Evolutionary conservation across 352 stramenopile species (phyloP).

Genomic region (Phytophthora lateralis): DNA sequence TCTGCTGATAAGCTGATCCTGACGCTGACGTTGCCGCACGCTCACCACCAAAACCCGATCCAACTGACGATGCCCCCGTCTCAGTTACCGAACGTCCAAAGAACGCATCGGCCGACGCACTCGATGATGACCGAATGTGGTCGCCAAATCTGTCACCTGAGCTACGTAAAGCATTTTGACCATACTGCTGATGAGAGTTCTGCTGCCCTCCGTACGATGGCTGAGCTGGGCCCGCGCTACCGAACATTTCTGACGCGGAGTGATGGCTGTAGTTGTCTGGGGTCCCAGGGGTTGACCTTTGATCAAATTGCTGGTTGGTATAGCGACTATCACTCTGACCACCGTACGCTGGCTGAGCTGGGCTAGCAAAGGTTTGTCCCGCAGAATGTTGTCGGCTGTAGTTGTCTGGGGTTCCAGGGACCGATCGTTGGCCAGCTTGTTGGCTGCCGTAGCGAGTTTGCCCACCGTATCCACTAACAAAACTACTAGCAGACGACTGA

Average conservation of each 20-base stretch:
- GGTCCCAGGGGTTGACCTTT: slow-evolving; percentile 17
- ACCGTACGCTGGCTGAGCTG: slow-evolving; percentile 12
- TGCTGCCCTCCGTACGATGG: slow-evolving; percentile 16
- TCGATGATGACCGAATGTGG: slow-evolving; percentile 23
- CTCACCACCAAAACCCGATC: slow-evolving; percentile 18
- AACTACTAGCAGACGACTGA: slow-evolving; percentile 34
- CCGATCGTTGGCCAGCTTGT: slow-evolving; percentile 15
- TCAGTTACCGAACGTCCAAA: slow-evolving; percentile 20
- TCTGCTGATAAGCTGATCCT: slow-evolving; percentile 15
- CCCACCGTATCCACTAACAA: slow-evolving; percentile 18
- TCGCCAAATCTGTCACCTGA: slow-evolving; percentile 8
- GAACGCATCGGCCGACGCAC: slow-evolving; percentile 30
- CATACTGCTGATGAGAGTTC: slow-evolving; percentile 10
- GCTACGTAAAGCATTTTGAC: slow-evolving; percentile 2
- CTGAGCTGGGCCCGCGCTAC: slow-evolving; percentile 18
- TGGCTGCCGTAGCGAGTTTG: slow-evolving; percentile 20
- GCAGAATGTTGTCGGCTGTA: slow-evolving; percentile 22
- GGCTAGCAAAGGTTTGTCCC: slow-evolving; percentile 18
- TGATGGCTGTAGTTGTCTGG: slow-evolving; percentile 25
- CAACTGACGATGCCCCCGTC: slow-evolving; percentile 1
- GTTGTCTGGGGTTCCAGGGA: slow-evolving; percentile 21
- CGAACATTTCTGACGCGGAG: slow-evolving; percentile 20
- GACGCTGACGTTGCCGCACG: slow-evolving; percentile 10
- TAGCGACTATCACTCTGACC: slow-evolving; percentile 16
- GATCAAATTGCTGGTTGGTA: slow-evolving; percentile 20